These are phyloP conservation scores for Aspergillus costaricaensis DNA, from an alignment of 2,329 filamentous ascomycete genomes.

Conservation along the genomic window DNA sequence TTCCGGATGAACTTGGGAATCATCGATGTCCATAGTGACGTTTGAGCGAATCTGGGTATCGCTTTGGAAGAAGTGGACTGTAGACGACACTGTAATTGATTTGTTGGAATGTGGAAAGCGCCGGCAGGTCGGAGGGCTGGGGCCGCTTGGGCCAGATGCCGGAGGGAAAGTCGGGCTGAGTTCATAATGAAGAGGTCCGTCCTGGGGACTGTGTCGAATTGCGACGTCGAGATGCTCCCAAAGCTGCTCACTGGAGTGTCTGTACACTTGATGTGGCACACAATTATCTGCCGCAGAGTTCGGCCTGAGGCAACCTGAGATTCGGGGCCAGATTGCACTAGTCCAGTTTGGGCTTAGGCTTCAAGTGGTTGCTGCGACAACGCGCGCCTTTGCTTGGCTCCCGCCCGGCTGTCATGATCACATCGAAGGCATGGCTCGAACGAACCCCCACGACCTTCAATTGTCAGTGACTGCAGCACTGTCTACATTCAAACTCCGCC, in stretches of 20 bases:
- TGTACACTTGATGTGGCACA: not conserved
- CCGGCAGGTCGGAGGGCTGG: slow-evolving; percentile 19
- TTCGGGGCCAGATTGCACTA: slow-evolving; percentile 12
- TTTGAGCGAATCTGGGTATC: slow-evolving; percentile 55
- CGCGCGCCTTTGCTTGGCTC: slow-evolving; percentile 20
- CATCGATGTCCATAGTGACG: slow-evolving; percentile 69
- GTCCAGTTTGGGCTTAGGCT: slow-evolving; percentile 21
- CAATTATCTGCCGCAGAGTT: not conserved
- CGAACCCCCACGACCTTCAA: slow-evolving; percentile 2
- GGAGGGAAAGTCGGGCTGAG: slow-evolving; percentile 15
- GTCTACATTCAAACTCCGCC: not conserved
- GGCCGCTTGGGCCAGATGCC: slow-evolving; percentile 7
- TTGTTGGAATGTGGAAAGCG: slow-evolving; percentile 64
- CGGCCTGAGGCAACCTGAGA: slow-evolving; percentile 13
- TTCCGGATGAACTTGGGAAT: slow-evolving; percentile 61
- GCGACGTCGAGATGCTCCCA: not conserved
- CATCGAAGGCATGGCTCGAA: slow-evolving; percentile 10
- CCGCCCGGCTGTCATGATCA: slow-evolving; percentile 13
- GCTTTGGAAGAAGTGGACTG: slow-evolving; percentile 21
- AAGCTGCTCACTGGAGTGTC: too few relatives aligned
- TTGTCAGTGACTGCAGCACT: not conserved
- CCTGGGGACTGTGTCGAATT: slow-evolving; percentile 7
- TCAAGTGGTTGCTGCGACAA: slow-evolving; percentile 35
- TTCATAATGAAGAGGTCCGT: slow-evolving; percentile 20
- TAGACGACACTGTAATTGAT: slow-evolving; percentile 30